Conservation (phyloP, 2,329 filamentous ascomycete genomes). For the Phoma sp. region DNA sequence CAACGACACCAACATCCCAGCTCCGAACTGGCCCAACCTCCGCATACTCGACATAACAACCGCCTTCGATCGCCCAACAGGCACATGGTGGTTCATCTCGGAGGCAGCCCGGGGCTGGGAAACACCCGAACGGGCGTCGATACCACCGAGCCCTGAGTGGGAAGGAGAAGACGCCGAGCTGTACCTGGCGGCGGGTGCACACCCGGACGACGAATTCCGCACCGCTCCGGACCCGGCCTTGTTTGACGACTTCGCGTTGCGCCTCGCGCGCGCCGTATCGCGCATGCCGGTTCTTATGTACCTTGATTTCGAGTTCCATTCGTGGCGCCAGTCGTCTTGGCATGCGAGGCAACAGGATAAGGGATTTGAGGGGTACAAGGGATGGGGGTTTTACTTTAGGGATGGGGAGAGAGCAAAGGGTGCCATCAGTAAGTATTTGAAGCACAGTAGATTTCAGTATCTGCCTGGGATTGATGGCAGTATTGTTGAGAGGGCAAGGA, state of each 20-base stretch:
- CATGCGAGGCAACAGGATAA: conserved; percentile 7
- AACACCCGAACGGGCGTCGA: background rate
- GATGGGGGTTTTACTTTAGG: conserved; percentile 7
- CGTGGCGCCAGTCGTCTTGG: conserved; percentile 2
- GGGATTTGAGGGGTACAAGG: conserved; percentile 10
- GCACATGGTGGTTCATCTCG: conserved; percentile 4
- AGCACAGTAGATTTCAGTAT: conserved; percentile 6
- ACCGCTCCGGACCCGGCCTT: conserved; percentile 2
- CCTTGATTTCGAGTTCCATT: conserved; percentile 5
- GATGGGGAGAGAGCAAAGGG: conserved; percentile 8
- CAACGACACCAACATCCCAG: background rate
- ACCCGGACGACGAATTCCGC: conserved; percentile 4
- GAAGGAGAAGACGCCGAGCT: conserved; percentile 5
- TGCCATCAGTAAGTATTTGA: conserved; percentile 5
- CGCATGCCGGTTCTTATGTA: conserved; percentile 4
- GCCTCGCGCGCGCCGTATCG: conserved; percentile 2
- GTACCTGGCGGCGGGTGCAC: conserved; percentile 1
- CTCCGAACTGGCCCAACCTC: conserved; percentile 2
- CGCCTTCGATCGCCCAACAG: conserved; percentile 1
- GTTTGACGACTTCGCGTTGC: conserved; percentile 3
- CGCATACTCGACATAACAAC: conserved; percentile 6
- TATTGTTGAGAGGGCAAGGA: conserved; percentile 7
- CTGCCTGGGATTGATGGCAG: conserved; percentile 6
- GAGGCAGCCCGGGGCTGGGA: conserved; percentile 3
- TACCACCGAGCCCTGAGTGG: conserved; percentile 1